Evolutionary conservation across 2,329 filamentous ascomycete genomes (phyloP), one percentile per base, ranked within the genome.

Genomic region (Diaporthe velutina): DNA sequence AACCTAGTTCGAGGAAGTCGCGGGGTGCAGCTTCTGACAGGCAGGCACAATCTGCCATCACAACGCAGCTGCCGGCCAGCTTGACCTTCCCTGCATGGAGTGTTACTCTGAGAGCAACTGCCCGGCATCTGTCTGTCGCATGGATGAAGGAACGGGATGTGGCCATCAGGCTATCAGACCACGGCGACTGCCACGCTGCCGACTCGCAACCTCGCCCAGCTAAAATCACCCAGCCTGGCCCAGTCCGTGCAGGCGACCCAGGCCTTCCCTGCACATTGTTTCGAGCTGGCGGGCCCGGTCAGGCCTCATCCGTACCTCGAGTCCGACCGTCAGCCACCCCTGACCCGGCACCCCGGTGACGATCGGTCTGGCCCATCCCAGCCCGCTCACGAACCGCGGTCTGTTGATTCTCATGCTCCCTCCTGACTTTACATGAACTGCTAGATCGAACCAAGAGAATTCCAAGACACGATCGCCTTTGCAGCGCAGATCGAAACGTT

Each of bases 241-340:
- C 48, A 50, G 50, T 40, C 70, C 42, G 55, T 64, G 55, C 48
- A 38, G 12, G 19, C 48, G 10, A 42, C 57, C 1, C 42, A 67
- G 64, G 64, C 64, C 12, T 38, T 67, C 73, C 70, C 60, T 68
- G 70, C 73, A 75, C 70, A 42, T 55, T 73, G 73, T 75, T 75
- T 75, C 73, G 73, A 70, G 70, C 73, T 75, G 73, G 70, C 73
- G 73, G 73, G 55, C 70, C 70, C 48, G 48, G 58, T 66, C 38
- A 71, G 73, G 52, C 73, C 61, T 67, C 61, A 52, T 67, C 61
- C 28, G 45, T 67, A 35, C 61, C 45, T 67, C 30, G 28, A 67
- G 61, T 52, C 61, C 61, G 45, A 17, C 61, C 30, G 45, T 15
- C 45, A 13, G 8, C 30, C 30, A 17, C 42, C 33, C 54, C n/a